A percentile compares a stretch with the other conserved stretches of the same genome.
These are phyloP conservation scores for Candida nonsorbophila DNA, from an alignment of 805 yeast genomes.

Conservation along the genomic window DNA sequence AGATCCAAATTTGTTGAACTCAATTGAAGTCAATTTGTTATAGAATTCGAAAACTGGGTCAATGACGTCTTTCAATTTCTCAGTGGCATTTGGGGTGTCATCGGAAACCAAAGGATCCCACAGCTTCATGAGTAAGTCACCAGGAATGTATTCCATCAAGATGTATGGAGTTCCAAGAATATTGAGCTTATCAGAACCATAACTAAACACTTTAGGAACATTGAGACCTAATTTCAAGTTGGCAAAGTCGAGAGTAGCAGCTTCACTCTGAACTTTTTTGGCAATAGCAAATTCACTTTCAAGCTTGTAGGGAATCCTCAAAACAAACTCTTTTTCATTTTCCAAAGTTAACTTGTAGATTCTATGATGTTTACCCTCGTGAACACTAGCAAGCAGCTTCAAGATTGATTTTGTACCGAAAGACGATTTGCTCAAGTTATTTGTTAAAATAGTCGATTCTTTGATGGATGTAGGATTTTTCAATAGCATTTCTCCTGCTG, in stretches of 20 bases:
- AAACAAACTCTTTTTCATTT: constrained; percentile 55
- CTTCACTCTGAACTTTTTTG: constrained; percentile 78
- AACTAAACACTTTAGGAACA: constrained; percentile 71
- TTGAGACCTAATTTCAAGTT: constrained; percentile 55
- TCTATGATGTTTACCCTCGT: constrained; percentile 93
- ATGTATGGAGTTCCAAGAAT: constrained; percentile 70
- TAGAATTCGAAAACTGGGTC: constrained; percentile 70
- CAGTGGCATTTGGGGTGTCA: constrained; percentile 40
- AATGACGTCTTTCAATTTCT: constrained; percentile 54
- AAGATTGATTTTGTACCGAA: constrained; percentile 43
- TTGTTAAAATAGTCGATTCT: constrained; percentile 41
- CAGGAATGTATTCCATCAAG: constrained; percentile 73
- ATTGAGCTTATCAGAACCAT: constrained; percentile 58
- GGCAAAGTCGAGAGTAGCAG: constrained; percentile 87
- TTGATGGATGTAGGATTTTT: constrained; percentile 34
- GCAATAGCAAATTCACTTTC: constrained; percentile 62
- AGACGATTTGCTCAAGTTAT: constrained; percentile 43
- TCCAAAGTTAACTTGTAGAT: constrained; percentile 68
- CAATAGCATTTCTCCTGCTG: constrained; percentile 15
- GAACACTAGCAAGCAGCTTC: constrained; percentile 74
- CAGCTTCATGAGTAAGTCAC: constrained; percentile 76
- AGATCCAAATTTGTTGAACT: constrained; percentile 75
- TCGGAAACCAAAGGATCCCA: constrained; percentile 84
- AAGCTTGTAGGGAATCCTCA: constrained; percentile 82
- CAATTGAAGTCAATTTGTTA: constrained; percentile 45